Percentiles rank a stretch among this genome's conserved stretches.
Conservation (phyloP, 495 filamentous ascomycete genomes). For the Pseudevernia furfuracea region DNA sequence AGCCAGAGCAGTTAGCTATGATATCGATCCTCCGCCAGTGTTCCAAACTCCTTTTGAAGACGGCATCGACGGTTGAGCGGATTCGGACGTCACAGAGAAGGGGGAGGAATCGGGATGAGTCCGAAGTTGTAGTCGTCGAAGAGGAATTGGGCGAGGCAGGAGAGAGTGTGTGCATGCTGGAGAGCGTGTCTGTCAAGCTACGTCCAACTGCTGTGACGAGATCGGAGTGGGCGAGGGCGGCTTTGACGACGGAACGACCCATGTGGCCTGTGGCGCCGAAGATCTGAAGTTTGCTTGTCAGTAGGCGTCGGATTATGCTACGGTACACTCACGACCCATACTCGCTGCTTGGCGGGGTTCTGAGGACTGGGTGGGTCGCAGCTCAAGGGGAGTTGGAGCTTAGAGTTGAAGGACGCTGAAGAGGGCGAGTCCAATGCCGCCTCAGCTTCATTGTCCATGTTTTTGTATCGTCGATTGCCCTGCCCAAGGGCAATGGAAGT, state of each 20-base stretch:
- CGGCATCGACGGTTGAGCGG: slow-evolving; percentile 63
- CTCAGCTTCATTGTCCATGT: slow-evolving; percentile 12
- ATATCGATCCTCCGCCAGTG: slow-evolving; percentile 79
- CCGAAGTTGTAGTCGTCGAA: not conserved
- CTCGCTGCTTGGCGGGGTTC: slow-evolving; percentile 62
- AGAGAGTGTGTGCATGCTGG: slow-evolving; percentile 51
- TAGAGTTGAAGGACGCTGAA: slow-evolving; percentile 28
- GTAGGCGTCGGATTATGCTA: not conserved
- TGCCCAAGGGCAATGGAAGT: not conserved
- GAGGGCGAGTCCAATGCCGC: slow-evolving; percentile 13
- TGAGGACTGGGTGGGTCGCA: slow-evolving; percentile 71
- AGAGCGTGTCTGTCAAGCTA: slow-evolving; percentile 67
- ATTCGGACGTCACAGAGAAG: slow-evolving; percentile 85
- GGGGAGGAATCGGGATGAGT: slow-evolving; percentile 48
- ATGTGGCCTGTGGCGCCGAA: slow-evolving; percentile 96
- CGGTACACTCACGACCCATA: slow-evolving; percentile 64
- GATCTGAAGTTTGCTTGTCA: slow-evolving; percentile 43
- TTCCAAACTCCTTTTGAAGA: slow-evolving; percentile 58
- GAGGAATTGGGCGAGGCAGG: slow-evolving; percentile 1
- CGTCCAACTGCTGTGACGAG: slow-evolving; percentile 84
- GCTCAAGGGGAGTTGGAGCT: slow-evolving; percentile 58
- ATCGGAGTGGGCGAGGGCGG: slow-evolving; percentile 71
- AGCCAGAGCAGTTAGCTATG: slow-evolving; percentile 84
- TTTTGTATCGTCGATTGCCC: not conserved
- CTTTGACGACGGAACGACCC: slow-evolving; percentile 80